Conservation (phyloP, 2,329 filamentous ascomycete genomes). For the Berkeleyomyces basicola region DNA sequence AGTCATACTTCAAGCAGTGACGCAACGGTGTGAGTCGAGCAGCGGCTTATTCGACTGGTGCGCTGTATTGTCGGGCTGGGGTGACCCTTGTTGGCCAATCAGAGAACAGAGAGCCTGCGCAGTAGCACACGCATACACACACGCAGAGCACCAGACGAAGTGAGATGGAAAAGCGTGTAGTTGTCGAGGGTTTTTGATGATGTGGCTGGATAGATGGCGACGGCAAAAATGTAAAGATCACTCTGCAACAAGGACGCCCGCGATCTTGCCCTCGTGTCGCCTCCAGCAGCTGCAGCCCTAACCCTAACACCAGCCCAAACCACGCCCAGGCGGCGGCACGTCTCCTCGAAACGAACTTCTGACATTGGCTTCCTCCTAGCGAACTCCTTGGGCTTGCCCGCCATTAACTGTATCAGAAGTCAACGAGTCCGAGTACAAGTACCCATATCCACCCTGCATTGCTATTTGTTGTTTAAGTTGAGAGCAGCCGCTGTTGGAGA, state of each 20-base stretch:
- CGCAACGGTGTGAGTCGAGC: background rate
- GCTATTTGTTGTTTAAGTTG: background rate
- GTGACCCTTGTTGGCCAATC: conserved; percentile 5
- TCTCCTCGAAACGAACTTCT: conserved; percentile 10
- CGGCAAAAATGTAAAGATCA: too few species aligned
- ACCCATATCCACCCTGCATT: background rate
- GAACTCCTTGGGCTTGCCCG: background rate
- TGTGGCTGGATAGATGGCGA: too few species aligned
- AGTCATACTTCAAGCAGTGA: background rate
- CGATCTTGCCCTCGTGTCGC: too few species aligned
- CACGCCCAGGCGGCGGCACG: background rate
- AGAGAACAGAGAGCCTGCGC: background rate
- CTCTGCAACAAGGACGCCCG: too few species aligned
- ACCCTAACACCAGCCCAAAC: background rate
- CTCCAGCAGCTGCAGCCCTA: background rate
- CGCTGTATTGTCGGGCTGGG: background rate
- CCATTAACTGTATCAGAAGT: conserved; percentile 4
- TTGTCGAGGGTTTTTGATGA: too few species aligned
- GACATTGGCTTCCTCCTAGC: conserved; percentile 4
- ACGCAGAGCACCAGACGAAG: too few species aligned
- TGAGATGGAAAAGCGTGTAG: too few species aligned
- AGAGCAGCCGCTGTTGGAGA: background rate
- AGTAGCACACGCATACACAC: too few species aligned
- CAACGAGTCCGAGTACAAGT: background rate
- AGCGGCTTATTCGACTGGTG: background rate